Evolutionary conservation across 805 yeast species (phyloP).

Genomic region (Grigorovia transvaalensis): DNA sequence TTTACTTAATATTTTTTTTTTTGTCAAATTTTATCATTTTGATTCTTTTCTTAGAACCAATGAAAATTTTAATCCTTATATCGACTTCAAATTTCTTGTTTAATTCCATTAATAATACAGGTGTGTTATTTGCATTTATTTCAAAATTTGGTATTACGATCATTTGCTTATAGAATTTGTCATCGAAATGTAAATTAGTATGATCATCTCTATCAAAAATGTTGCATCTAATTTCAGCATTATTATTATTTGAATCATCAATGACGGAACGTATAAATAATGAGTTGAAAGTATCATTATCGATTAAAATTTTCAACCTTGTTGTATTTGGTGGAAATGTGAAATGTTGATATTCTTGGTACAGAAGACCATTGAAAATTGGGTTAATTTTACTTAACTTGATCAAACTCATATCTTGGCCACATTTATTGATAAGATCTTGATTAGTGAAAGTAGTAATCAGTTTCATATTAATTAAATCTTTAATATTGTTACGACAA

Average conservation of each 20-base stretch:
- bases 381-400: neutral
- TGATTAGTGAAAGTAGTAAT: neutral
- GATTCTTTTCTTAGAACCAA: slow-evolving; percentile 7
- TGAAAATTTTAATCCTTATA: neutral
- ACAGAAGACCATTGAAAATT: slow-evolving; percentile 14
- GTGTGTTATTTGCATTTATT: slow-evolving; percentile 1
- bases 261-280: slow-evolving; percentile 17
- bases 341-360: slow-evolving; percentile 8
- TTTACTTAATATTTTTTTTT: no score
- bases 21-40: neutral
- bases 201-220: slow-evolving; percentile 14
- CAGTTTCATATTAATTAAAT: slow-evolving; percentile 5
- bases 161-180: slow-evolving; percentile 8
- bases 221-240: slow-evolving; percentile 10
- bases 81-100: slow-evolving; percentile 3
- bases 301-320: slow-evolving; percentile 7
- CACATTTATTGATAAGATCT: neutral
- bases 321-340: slow-evolving; percentile 6
- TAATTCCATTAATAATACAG: slow-evolving; percentile 13
- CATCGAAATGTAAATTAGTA: slow-evolving; percentile 6
- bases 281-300: slow-evolving; percentile 2
- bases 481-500: neutral
- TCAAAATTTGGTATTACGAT: slow-evolving; percentile 11
- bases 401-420: neutral
- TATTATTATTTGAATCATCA: neutral